Evolutionary conservation across 306 rosid species (phyloP), one percentile per base, ranked within the genome.

Genomic region (Vigna angularis): DNA sequence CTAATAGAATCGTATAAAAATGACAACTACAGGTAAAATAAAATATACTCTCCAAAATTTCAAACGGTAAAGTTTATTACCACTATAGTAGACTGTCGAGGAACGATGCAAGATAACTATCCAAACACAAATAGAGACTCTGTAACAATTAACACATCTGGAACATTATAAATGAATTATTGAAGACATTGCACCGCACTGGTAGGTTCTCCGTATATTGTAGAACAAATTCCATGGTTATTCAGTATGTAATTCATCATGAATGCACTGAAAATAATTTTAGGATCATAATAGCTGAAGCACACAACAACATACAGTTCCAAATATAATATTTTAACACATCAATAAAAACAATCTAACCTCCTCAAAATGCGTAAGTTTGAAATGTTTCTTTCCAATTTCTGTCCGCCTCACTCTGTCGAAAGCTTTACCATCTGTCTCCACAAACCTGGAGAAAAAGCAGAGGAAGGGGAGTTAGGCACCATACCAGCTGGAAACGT

Each of bases 341-440:
- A 20, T 70, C 38, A 70, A 62, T 6, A 66, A 3, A 69, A 76
- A 57, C 66, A 44, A 68, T 50, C 91, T 88, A 44, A 95, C 99
- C 99, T 95, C 99, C 84, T 95, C 98, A 67, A 95, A 95, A 82
- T 95, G 97, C n/a, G 94, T 85, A 18, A 95, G 98, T 84, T 93
- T 95, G 87, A 95, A 90, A 87, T 91, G 5, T 73, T 95, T 95
- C 89, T 95, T 95, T 70, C 99, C 99, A 36, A 95, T 95, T 83
- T 95, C 99, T 51, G 99, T 93, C 73, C 77, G 87, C 88, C 99
- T 90, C 82, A 93, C 99, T 83, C 95, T 86, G 77, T 96, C 99
- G 66, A 81, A 96, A 74, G 83, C 99, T 85, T 89, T 90, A 79
- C 99, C 99, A 71, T 96, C 99, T 34, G 99, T 96, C 79, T 96